phyloP scores from a whole-genome alignment of 1,284 basidiomycete genomes.

The Phylloboletellus chloephorus region DNA sequence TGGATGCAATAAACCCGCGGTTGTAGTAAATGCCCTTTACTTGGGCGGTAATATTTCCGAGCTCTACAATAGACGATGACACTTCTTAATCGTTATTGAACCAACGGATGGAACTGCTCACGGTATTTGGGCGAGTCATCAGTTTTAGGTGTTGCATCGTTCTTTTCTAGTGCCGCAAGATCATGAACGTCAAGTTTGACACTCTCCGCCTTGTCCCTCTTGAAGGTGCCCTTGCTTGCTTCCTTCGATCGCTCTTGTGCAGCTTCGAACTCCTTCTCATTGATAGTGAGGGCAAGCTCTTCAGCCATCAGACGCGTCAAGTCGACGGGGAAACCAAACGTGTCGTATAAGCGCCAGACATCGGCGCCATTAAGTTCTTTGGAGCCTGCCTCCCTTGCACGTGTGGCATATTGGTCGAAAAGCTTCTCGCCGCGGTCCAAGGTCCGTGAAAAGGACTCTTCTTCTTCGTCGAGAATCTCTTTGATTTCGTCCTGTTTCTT shows the following conservation, averaged over 20 bases:
- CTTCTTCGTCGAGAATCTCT: conserved; percentile 96
- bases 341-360: conserved; percentile 97
- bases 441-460: conserved; percentile 94
- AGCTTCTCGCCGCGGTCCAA: conserved; percentile 95
- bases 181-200: conserved; percentile 97
- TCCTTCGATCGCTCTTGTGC: conserved; percentile 89
- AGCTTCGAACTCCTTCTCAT: conserved; percentile 85
- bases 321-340: conserved; percentile 97
- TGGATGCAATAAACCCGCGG: conserved; percentile 72
- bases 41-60: conserved; percentile 70
- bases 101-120: conserved; percentile 35
- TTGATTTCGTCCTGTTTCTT: conserved; percentile 84
- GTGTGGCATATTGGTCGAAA: conserved; percentile 85
- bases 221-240: conserved; percentile 77
- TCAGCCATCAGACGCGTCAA: conserved; percentile 97
- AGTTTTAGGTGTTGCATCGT: conserved; percentile 82
- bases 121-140: conserved; percentile 91
- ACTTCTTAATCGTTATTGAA: not conserved
- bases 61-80: conserved; percentile 39
- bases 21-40: conserved; percentile 87
- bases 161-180: conserved; percentile 81
- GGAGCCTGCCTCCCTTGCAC: conserved; percentile 59
- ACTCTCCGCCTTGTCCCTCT: conserved; percentile 63
- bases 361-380: conserved; percentile 84
- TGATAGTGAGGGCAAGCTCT: conserved; percentile 82